Evolutionary conservation across 805 yeast genomes (phyloP).

Genomic region (Kluyveromyces starmeri): DNA sequence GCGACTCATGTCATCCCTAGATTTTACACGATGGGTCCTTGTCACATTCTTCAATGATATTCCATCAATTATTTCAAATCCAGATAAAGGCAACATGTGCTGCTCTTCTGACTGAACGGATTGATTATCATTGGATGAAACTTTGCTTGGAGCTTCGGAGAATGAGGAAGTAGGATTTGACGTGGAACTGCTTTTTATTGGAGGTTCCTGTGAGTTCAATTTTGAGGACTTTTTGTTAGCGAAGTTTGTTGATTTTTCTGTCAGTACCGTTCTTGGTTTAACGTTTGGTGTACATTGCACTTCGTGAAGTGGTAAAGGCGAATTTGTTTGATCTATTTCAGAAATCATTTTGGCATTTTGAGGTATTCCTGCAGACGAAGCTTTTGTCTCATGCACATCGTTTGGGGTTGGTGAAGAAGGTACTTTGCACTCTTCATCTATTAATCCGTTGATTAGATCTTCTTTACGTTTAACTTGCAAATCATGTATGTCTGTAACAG

Average conservation of each 20-base stretch:
- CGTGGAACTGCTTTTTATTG: too few relatives aligned
- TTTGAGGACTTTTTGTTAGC: neutral
- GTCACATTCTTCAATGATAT: constrained; percentile 15
- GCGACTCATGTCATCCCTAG: constrained; percentile 6
- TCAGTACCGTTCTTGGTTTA: neutral
- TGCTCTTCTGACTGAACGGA: too few relatives aligned
- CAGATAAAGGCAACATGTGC: too few relatives aligned
- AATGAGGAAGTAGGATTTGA: too few relatives aligned
- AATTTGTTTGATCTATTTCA: too few relatives aligned
- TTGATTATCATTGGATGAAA: too few relatives aligned
- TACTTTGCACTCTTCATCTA: neutral
- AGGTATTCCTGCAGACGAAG: too few relatives aligned
- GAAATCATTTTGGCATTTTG: too few relatives aligned
- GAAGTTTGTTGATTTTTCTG: too few relatives aligned
- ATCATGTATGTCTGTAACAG: constrained; percentile 29
- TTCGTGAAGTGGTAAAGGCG: neutral
- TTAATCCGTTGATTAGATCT: constrained; percentile 1
- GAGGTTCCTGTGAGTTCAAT: neutral
- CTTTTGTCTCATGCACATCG: too few relatives aligned
- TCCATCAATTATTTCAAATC: constrained; percentile 35
- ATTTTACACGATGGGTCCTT: constrained; percentile 19
- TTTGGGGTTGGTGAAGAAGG: too few relatives aligned
- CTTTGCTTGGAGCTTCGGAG: too few relatives aligned
- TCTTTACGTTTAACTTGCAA: constrained; percentile 19
- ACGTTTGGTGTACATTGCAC: neutral